These are phyloP conservation scores for Mycena leptocephala DNA, from an alignment of 768 basidiomycete species.

Conservation along the genomic window DNA sequence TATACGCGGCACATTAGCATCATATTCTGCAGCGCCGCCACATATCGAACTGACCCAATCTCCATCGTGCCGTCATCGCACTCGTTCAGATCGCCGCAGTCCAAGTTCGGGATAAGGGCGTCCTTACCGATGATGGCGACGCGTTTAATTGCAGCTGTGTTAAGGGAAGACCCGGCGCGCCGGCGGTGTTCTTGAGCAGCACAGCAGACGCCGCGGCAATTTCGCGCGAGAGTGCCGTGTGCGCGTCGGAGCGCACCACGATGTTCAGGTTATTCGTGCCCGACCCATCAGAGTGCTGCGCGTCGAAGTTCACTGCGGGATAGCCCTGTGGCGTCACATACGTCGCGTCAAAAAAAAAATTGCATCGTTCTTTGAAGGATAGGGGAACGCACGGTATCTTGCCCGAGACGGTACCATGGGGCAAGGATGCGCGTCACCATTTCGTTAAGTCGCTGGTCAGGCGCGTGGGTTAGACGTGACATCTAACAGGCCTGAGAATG, in stretches of 20 bases:
- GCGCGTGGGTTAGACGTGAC: neutral
- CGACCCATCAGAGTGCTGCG: conserved; percentile 62
- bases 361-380: conserved; percentile 46
- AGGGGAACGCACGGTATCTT: conserved; percentile 51
- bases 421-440: conserved; percentile 65
- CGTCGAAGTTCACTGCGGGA: conserved; percentile 63
- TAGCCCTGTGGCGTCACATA: conserved; percentile 69
- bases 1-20: too few relatives aligned
- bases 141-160: conserved; percentile 66
- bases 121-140: conserved; percentile 76
- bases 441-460: conserved; percentile 57
- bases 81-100: conserved; percentile 65
- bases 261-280: conserved; percentile 61
- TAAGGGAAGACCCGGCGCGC: conserved; percentile 60
- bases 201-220: conserved; percentile 80
- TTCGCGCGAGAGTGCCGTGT: conserved; percentile 70
- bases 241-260: conserved; percentile 59
- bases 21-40: too few relatives aligned
- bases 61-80: conserved; percentile 75
- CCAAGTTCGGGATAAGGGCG: conserved; percentile 66
- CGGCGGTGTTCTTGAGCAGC: conserved; percentile 76
- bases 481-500: too few relatives aligned
- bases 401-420: conserved; percentile 64
- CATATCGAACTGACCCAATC: too few relatives aligned
- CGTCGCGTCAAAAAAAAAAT: conserved; percentile 87